Evolutionary conservation across 345 rosid genomes (phyloP).

Genomic region (Boechera retrofracta): DNA sequence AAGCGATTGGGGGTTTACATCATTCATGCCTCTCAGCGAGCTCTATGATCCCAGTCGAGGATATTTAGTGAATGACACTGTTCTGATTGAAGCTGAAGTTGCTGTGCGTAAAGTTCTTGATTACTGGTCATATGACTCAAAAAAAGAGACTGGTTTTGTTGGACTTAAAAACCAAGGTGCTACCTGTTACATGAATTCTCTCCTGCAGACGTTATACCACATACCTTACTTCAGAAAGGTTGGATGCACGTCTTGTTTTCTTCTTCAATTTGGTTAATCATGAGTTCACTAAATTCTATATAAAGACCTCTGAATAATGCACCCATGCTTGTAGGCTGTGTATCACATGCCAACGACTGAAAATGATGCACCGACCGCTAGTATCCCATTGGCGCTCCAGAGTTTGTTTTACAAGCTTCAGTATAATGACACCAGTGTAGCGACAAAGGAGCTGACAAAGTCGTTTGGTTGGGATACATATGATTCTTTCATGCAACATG

Average conservation of each 20-base stretch:
- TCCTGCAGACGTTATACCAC: conserved; percentile 86
- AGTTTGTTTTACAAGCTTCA: conserved; percentile 98
- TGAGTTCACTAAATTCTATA: background rate
- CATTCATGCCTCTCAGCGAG: conserved; percentile 92
- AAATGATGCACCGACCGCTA: conserved; percentile 91
- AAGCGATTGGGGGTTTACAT: conserved; percentile 99
- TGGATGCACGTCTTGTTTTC: conserved; percentile 30
- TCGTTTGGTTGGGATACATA: conserved; percentile 99
- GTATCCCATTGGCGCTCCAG: conserved; percentile 96
- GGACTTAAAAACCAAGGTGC: conserved; percentile 99
- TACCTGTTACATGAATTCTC: conserved; percentile 98
- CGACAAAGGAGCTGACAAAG: conserved; percentile 90
- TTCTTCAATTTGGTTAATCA: conserved; percentile 23
- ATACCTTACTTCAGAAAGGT: conserved; percentile 97
- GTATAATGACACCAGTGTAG: conserved; percentile 89
- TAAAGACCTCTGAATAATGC: conserved; percentile 33
- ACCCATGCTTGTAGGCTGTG: conserved; percentile 69
- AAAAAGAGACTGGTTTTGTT: conserved; percentile 97
- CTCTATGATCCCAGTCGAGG: conserved; percentile 88
- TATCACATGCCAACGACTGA: conserved; percentile 99
- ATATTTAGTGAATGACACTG: conserved; percentile 74
- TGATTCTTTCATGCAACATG: conserved; percentile 99
- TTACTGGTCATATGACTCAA: conserved; percentile 96
- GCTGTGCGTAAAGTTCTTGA: conserved; percentile 81
- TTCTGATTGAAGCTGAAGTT: conserved; percentile 93